Evolutionary conservation across 495 filamentous ascomycete genomes (phyloP).

Genomic region (Rusavskia elegans): DNA sequence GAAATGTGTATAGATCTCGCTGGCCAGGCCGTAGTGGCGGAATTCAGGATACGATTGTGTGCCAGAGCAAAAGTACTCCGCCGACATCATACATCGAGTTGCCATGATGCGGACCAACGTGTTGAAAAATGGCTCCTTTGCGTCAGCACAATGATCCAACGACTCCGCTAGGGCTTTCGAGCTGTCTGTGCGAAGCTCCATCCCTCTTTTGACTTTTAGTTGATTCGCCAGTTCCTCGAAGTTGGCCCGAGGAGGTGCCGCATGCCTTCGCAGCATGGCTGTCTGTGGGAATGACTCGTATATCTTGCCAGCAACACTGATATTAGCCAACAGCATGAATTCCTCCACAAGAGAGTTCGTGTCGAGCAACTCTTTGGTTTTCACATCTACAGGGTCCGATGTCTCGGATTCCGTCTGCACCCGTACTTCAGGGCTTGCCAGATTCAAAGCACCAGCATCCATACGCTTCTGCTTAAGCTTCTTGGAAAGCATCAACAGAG

Average conservation of each 20-base stretch:
- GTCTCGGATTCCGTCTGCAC: constrained; percentile 89
- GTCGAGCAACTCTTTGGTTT: constrained; percentile 83
- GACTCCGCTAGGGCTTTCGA: constrained; percentile 84
- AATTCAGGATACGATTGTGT: constrained; percentile 86
- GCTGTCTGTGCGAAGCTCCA: constrained; percentile 66
- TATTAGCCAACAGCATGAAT: constrained; percentile 98
- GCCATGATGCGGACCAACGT: constrained; percentile 92
- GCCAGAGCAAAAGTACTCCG: constrained; percentile 93
- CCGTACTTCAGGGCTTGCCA: constrained; percentile 89
- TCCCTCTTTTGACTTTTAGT: constrained; percentile 63
- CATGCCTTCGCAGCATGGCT: constrained; percentile 82
- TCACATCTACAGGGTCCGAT: constrained; percentile 88
- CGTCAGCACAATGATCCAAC: constrained; percentile 68
- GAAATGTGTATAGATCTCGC: constrained; percentile 97
- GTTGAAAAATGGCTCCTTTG: constrained; percentile 91
- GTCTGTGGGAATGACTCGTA: constrained; percentile 87
- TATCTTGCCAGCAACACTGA: constrained; percentile 74
- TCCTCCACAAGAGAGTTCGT: constrained; percentile 97
- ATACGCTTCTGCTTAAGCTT: constrained; percentile 90
- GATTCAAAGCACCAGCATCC: constrained; percentile 85
- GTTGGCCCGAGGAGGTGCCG: constrained; percentile 80
- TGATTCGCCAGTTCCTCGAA: constrained; percentile 89
- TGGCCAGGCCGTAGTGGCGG: constrained; percentile 89
- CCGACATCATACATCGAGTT: constrained; percentile 97
- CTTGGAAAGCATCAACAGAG: constrained; percentile 74